Evolutionary conservation across 2,329 filamentous ascomycete genomes (phyloP), one percentile per base, ranked within the genome.

Genomic region (Trichophyton verrucosum): DNA sequence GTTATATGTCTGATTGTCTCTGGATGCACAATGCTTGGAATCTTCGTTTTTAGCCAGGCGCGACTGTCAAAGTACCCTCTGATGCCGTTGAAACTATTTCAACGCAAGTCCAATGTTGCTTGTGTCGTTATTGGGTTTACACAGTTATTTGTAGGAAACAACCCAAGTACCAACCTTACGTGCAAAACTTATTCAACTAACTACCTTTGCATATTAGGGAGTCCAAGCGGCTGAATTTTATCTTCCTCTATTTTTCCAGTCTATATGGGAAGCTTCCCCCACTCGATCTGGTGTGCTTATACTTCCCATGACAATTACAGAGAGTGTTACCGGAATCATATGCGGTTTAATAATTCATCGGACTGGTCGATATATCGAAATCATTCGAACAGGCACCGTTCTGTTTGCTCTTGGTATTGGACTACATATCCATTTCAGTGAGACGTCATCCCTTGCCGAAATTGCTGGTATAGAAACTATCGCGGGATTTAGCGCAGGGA

Each of bases 241-340:
- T 75, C 78, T 94, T 3, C 89, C 89, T 0, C 79, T 95, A 1
- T 95, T 94, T 77, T 92, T 90, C 74, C 89, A 95, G 73, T 82
- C 85, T 58, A 84, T 88, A 59, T 78, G 88, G 51, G 81, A 86
- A 57, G 83, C 83, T 1, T 79, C 81, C 0, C 86, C 89, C 0
- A 81, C 91, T 44, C 75, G 86, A 33, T 88, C 84, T 0, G 89
- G 89, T 57, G 83, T 91, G 53, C 89, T 89, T 68, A 72, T 90
- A 15, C 78, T 92, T 15, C 86, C 88, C 0, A 83, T 82, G 64
- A 86, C 86, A 6, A 69, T 91, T 36, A 79, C 84, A 1, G 71
- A 80, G 36, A 88, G 86, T 0, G 80, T 81, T 3, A 67, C 68
- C 2, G 75, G 2, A 74, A 89, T 0, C 87, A 89, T 71, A 73